Conservation (phyloP, 2,329 filamentous ascomycete genomes). For the Claviceps purpurea region DNA sequence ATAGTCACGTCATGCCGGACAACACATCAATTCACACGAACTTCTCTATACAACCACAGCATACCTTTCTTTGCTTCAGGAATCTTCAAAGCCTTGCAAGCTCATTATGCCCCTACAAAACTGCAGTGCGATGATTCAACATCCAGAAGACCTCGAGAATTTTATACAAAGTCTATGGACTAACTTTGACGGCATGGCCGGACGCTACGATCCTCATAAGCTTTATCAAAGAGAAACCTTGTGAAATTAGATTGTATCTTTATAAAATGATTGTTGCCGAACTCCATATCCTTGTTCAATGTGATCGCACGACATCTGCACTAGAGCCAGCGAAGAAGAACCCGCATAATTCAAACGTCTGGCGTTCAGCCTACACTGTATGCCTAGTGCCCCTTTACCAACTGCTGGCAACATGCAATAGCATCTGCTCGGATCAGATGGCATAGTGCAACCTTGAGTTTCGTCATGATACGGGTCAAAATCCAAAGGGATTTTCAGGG, state of each 20-base stretch:
- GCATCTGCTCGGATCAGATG: neutral
- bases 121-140: neutral
- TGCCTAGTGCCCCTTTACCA: neutral
- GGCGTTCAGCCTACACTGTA: neutral
- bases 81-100: neutral
- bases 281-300: neutral
- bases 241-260: neutral
- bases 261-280: neutral
- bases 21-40: neutral
- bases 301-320: neutral
- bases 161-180: neutral
- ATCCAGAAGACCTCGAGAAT: neutral
- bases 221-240: neutral
- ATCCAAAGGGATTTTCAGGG: slow-evolving; percentile 41
- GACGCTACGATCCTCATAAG: neutral
- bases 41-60: neutral
- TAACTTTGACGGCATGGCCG: neutral
- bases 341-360: neutral
- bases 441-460: neutral
- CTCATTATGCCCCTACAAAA: neutral
- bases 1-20: neutral
- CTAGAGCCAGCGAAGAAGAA: neutral
- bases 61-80: neutral
- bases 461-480: slow-evolving; percentile 16
- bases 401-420: neutral